These are phyloP conservation scores for Magnaporthales sp. DNA, from an alignment of 2,329 filamentous ascomycete species.

Conservation along the genomic window DNA sequence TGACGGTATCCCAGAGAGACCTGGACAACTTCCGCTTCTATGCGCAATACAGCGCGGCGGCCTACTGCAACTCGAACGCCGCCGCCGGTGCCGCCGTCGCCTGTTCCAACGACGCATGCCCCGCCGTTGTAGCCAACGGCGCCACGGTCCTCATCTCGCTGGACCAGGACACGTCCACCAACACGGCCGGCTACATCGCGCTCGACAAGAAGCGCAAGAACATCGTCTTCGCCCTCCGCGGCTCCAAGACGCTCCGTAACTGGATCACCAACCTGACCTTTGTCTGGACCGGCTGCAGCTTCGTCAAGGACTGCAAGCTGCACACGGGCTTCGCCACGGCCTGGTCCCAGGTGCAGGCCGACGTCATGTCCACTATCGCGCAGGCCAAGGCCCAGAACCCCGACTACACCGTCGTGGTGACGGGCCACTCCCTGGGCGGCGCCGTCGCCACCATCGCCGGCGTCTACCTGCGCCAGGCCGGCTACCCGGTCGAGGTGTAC, in stretches of 20 bases:
- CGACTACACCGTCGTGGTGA: conserved; percentile 43
- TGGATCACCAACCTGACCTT: conserved; percentile 49
- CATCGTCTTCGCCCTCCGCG: conserved; percentile 53
- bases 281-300: conserved; percentile 22
- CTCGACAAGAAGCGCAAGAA: conserved; percentile 37
- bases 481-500: conserved; percentile 46
- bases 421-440: conserved; percentile 62
- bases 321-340: conserved; percentile 51
- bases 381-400: conserved; percentile 37
- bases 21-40: conserved; percentile 36
- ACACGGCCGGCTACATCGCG: conserved; percentile 40
- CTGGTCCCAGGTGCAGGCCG: conserved; percentile 43
- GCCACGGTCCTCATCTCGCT: conserved; percentile 35
- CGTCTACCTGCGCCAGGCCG: conserved; percentile 42
- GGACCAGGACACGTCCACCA: conserved; percentile 4
- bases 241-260: conserved; percentile 50
- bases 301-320: conserved; percentile 37
- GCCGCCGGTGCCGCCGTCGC: conserved; percentile 27
- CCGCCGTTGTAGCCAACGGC: conserved; percentile 30
- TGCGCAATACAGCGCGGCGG: conserved; percentile 40
- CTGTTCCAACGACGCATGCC: conserved; percentile 35
- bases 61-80: conserved; percentile 43
- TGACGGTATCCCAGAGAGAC: conserved; percentile 20
- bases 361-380: conserved; percentile 33
- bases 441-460: conserved; percentile 54